Percentiles rank a stretch among this genome's conserved stretches.
These are phyloP conservation scores for Xylaria sp. DNA, from an alignment of 495 filamentous ascomycete genomes.

Conservation along the genomic window DNA sequence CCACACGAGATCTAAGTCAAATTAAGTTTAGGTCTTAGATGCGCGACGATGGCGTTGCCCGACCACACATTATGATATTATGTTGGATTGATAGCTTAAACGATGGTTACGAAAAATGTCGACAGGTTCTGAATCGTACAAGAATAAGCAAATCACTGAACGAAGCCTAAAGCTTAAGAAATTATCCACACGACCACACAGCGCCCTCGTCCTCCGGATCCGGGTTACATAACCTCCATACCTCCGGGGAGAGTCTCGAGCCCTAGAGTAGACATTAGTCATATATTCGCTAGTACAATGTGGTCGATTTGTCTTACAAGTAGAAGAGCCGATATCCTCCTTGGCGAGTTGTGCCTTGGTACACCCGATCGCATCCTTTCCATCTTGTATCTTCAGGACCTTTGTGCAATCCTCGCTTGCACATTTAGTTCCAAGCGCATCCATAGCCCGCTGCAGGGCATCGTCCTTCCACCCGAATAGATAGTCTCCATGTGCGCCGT, in stretches of 20 bases:
- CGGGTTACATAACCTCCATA: not conserved
- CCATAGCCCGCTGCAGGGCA: slow-evolving; percentile 50
- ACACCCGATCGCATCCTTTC: slow-evolving; percentile 41
- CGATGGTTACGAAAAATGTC: not conserved
- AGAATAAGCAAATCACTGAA: not conserved
- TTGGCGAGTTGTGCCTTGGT: slow-evolving; percentile 44
- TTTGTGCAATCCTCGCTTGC: slow-evolving; percentile 42
- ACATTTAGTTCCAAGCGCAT: slow-evolving; percentile 41
- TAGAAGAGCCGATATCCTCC: slow-evolving; percentile 37
- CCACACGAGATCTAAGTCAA: no score
- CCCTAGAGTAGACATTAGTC: slow-evolving; percentile 28
- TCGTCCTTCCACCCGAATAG: slow-evolving; percentile 54
- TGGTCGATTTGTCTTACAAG: slow-evolving; percentile 14
- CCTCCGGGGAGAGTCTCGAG: slow-evolving; percentile 34
- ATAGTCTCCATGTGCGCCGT: slow-evolving; percentile 52
- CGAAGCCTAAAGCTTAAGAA: not conserved
- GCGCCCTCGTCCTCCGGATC: not conserved
- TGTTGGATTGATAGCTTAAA: not conserved
- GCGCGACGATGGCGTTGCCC: not conserved
- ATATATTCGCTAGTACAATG: not conserved
- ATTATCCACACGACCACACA: not conserved
- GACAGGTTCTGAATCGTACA: not conserved
- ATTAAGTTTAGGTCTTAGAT: not conserved
- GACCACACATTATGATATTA: not conserved
- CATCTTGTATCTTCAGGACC: slow-evolving; percentile 45